Base-by-base conservation (phyloP, 176 grass and related monocot species). In the Rhynchospora pubera region DNA sequence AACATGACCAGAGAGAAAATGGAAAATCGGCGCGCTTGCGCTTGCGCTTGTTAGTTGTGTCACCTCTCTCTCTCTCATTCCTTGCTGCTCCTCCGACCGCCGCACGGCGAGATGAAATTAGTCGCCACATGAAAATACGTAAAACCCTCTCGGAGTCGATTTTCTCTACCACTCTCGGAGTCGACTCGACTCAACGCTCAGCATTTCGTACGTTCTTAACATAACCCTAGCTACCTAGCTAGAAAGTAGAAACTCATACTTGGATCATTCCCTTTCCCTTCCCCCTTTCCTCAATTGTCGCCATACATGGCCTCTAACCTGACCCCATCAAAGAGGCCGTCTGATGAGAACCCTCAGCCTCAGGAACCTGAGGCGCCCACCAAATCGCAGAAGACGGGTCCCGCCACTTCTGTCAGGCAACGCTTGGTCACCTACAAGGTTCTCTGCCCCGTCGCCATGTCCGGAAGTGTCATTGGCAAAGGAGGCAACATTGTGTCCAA, bases 391-490 rank as follows among this genome's bases (percentile, higher is more conserved):
- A 99, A 95, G 75, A 91, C 84, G 18, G 83, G 83, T 4, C 74
- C 90, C 34, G 63, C 74, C 62, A 50, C 78, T 78, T 44, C 79
- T 10, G 85, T 78, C 15, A 83, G 85, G 10, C 53, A 82, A 68
- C 92, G 88, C 61, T 26, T 87, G 62, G 87, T 87, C 9, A 51
- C 89, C 34, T 89, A 95, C 64, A 93, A 93, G 8, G 43, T 99
- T 19, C 89, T 99, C 7, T 99, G 96, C 79, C 96, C 96, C 19
- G 22, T 79, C 53, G 88, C 91, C 12, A 91, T 91, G 70, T 91
- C 92, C 55, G 96, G 89, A 57, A 91, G 90, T 85, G 86, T 95
- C 65, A 99, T 99, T 12, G 96, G 96, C 32, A 99, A 83, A 87
- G 87, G 80, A 71, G 96, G 96, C 2, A 53, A 87, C 28, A 83